These are phyloP conservation scores for Phytopythium helicoides DNA, from an alignment of 352 stramenopile genomes.

Conservation along the genomic window DNA sequence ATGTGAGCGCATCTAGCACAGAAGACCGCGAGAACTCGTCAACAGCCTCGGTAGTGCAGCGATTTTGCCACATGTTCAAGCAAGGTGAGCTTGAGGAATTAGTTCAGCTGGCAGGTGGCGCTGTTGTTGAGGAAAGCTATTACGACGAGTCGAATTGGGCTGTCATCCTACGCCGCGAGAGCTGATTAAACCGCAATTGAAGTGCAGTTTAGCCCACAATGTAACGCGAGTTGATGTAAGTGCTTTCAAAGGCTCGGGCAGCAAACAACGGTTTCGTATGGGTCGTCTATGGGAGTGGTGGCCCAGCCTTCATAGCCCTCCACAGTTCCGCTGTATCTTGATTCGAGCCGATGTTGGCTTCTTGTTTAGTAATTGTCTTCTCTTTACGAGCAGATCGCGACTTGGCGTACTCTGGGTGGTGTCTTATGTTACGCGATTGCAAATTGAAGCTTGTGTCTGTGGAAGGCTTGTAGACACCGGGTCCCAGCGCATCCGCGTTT, in stretches of 20 bases:
- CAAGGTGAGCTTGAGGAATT: slow-evolving; percentile 76
- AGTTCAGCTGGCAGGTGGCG: slow-evolving; percentile 55
- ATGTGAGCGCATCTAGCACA: not conserved
- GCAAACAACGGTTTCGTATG: no score
- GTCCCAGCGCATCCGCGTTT: slow-evolving; percentile 26
- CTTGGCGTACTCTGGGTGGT: slow-evolving; percentile 20
- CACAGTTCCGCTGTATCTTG: slow-evolving; percentile 24
- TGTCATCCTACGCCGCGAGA: slow-evolving; percentile 62
- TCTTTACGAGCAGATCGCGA: not conserved
- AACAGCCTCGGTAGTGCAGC: slow-evolving; percentile 58
- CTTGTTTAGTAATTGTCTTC: not conserved
- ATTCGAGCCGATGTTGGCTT: not conserved
- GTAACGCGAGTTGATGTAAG: no score
- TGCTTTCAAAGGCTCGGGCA: no score
- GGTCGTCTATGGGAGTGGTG: slow-evolving; percentile 11
- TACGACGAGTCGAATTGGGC: slow-evolving; percentile 89
- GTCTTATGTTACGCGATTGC: slow-evolving; percentile 37
- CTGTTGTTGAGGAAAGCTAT: slow-evolving; percentile 68
- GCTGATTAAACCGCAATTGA: slow-evolving; percentile 19
- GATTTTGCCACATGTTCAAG: slow-evolving; percentile 91
- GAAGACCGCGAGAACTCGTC: slow-evolving; percentile 5
- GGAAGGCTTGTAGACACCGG: slow-evolving; percentile 32
- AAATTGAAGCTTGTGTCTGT: slow-evolving; percentile 14
- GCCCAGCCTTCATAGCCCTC: slow-evolving; percentile 25
- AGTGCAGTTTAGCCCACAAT: not conserved